Evolutionary conservation across 2,329 filamentous ascomycete species (phyloP).

Genomic region (Domatiomyces catenatus): DNA sequence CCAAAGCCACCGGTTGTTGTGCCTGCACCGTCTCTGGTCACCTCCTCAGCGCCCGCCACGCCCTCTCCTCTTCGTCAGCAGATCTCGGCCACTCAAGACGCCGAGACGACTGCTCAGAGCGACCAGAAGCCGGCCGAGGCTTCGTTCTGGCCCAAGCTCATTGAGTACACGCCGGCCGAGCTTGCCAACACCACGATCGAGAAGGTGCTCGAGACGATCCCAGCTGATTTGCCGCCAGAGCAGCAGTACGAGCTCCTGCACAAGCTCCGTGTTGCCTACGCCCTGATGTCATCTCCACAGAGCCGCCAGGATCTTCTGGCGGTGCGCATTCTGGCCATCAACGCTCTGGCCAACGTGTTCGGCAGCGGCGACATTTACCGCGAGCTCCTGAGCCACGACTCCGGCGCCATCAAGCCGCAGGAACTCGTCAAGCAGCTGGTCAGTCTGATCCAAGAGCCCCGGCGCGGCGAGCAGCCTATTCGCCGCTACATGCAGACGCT

Average conservation of each 20-base stretch:
- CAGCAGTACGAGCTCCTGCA: conserved; percentile 74
- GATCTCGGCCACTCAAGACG: conserved; percentile 20
- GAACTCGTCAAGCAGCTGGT: conserved; percentile 87
- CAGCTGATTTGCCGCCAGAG: conserved; percentile 53
- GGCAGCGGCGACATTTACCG: conserved; percentile 69
- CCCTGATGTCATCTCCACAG: conserved; percentile 49
- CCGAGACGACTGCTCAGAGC: background rate
- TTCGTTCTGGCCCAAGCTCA: background rate
- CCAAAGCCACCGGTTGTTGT: conserved; percentile 11
- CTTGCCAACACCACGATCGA: conserved; percentile 18
- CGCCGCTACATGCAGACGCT: conserved; percentile 68
- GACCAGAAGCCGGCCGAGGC: background rate
- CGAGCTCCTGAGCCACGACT: conserved; percentile 72
- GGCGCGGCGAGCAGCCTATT: conserved; percentile 50
- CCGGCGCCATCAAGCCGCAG: conserved; percentile 72
- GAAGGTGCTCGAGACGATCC: conserved; percentile 25
- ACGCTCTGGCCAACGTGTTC: conserved; percentile 82
- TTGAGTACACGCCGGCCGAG: conserved; percentile 11
- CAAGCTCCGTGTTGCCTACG: conserved; percentile 68
- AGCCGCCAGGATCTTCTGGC: conserved; percentile 62
- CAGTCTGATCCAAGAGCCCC: conserved; percentile 73
- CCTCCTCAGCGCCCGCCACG: conserved; percentile 44
- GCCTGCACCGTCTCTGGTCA: conserved; percentile 3
- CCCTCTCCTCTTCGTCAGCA: conserved; percentile 60
- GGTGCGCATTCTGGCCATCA: conserved; percentile 70